Evolutionary conservation across 345 rosid genomes (phyloP), one percentile per base, ranked within the genome.

Genomic region (Citrus maxima): DNA sequence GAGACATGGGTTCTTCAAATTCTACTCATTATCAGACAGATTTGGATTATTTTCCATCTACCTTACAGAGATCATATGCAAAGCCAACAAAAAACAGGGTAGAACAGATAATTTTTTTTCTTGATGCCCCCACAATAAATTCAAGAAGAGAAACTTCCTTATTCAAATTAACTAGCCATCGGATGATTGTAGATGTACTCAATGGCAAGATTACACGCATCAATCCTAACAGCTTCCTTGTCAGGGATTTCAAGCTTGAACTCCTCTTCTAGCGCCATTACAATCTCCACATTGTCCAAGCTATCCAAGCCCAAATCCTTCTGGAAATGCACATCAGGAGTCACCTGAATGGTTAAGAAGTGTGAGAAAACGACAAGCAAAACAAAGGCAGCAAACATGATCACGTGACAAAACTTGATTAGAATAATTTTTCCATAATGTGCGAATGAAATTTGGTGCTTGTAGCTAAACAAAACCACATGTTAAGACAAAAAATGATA

Each of bases 211-310:
- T 78, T 35, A 83, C 94, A 90, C 4, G 98, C 91, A 76, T 94
- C 97, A 6, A 96, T 93, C 88, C 87, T 94, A 55, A 89, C 97
- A 35, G 99, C 99, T 90, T 96, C 99, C 85, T 87, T 88, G 87
- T 96, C 98, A 1, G 98, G 98, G 28, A 96, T 96, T 79, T 94
- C 97, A 60, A 94, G 91, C 88, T 94, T 96, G 87, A 96, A 96
- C 78, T 96, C 99, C 81, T 94, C 99, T 85, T 96, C 98, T 18
- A 96, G 84, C 37, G 95, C 99, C 99, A 96, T 90, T 49, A 96
- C 93, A 62, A 95, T 91, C 91, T 95, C 98, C 82, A 95, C 95
- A 16, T 75, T 93, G 90, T 94, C 98, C 89, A 94, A 85, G 86
- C 98, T 93, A 83, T 95, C 97, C 87, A 93, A 85, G 4, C 97